Base-by-base conservation (phyloP, 2,329 filamentous ascomycete genomes). In the Cladosporium cucumerinum region DNA sequence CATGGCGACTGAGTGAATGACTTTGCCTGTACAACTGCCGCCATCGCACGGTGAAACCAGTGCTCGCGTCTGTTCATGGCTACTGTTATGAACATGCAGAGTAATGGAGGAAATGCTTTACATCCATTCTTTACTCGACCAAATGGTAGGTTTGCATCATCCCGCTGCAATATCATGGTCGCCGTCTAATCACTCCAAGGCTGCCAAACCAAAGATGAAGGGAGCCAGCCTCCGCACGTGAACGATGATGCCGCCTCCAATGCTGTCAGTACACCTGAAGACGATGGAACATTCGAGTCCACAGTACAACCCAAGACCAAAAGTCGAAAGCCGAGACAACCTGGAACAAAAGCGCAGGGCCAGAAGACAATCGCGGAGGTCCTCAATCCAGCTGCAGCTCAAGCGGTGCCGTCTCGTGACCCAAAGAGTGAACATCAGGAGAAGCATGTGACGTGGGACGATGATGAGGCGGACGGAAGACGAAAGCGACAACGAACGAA, bases 401-500 rank as follows among this genome's bases (percentile, higher is more conserved):
- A 4, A 25, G 16, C 23, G 32, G 6, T 25, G 12, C 23, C 10
- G 25, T 21, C 46, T 25, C 18, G 28, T 5, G 28, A 12, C 4
- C 1, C 6, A n/a, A 46, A 12, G 12, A 28, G 4, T 18, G 25
- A 12, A 10, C 26, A 3, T 10, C 28, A 36, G 23, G 46, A 52
- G 11, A 61, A 61, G 43, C 58, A 61, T 61, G 58, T 51, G 28
- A 52, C 48, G 8, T 58, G 60, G 25, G 65, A 65, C 21, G 57
- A 59, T 46, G 74, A 78, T 7, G 66, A 70, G 18, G 75, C 77
- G 55, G 34, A 69, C 52, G 69, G 67, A 6, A 72, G 74, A 18
- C 73, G 74, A 49, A 81, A 81, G 67, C 73, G 78, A 46, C 74
- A 74, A 51, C 78, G 76, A 61, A 80, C 78, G 1, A 67, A 66